Percentiles rank a stretch among this genome's conserved stretches.
Evolutionary conservation across 495 filamentous ascomycete genomes (phyloP).

Genomic region (Viridothelium virens): DNA sequence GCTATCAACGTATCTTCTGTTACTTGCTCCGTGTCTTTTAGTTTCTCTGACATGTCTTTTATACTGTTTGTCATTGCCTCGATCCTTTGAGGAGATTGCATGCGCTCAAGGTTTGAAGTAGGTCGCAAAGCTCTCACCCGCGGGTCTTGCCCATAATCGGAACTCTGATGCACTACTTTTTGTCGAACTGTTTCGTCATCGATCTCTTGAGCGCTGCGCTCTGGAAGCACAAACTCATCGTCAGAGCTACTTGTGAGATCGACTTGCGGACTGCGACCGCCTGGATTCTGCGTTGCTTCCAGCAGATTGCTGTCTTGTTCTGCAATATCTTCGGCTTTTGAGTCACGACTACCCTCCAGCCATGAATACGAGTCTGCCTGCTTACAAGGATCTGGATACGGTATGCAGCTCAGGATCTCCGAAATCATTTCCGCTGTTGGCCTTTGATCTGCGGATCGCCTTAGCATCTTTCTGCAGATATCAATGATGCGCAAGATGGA

Average conservation of each 20-base stretch:
- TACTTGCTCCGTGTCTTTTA: neutral
- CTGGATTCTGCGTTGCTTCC: neutral
- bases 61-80: neutral
- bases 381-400: neutral
- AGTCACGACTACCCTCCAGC: neutral
- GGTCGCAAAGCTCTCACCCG: neutral
- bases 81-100: neutral
- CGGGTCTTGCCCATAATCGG: neutral
- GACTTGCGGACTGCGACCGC: neutral
- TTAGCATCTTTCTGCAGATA: neutral
- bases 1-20: no score
- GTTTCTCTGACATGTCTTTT: neutral
- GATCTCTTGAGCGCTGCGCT: neutral
- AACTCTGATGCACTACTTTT: neutral
- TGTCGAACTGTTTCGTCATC: neutral
- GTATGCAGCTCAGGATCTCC: neutral
- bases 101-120: neutral
- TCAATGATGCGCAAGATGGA: neutral
- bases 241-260: neutral
- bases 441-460: neutral
- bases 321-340: neutral
- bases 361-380: neutral
- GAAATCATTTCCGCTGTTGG: neutral
- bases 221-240: conserved; percentile 2
- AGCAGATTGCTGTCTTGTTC: neutral